Evolutionary conservation across 2,329 filamentous ascomycete genomes (phyloP), one percentile per base, ranked within the genome.

Genomic region (Phyllosticta ampelicida): DNA sequence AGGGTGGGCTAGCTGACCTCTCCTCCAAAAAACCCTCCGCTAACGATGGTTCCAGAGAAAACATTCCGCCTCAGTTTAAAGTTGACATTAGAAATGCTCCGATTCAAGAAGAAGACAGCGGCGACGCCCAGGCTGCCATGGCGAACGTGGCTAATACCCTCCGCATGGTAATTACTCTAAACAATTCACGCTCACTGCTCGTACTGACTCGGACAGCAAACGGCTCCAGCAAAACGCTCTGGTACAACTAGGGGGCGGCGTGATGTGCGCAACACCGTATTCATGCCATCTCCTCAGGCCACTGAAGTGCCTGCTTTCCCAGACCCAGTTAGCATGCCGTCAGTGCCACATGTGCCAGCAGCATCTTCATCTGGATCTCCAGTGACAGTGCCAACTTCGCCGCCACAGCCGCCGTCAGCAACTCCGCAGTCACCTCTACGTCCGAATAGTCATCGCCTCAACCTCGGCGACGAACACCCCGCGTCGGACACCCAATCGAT

Each of bases 191-290:
- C 13, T 13, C n/a, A 28, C 26, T 23, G 20, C 21, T n/a, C 29
- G 11, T 53, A 19, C 26, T 54, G 19, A 44, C 19, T n/a, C 3
- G 26, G 79, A 66, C 78, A 83, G 73, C 71, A 80, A 70, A 73
- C 74, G 23, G 80, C 84, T 58, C 84, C 90, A 19, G 63, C 71
- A 1, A 71, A 73, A 48, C 71, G 73, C 60, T 76, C 82, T 13
- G 86, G 88, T 51, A 96, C 90, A 13, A 77, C 95, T 16, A 83
- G 94, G 64, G 94, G 94, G 55, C 86, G 94, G 61, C 83, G 94
- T 68, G 92, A 97, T 70, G 89, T 95, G 62, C 84, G 92, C 60
- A 95, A 95, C 72, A 96, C 91, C 1, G 85, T 96, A 57, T 92
- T 94, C 67, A 79, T 91, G 10, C 58, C 54, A 9, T 53, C 54